These are phyloP conservation scores for Neophaeococcomyces aloes DNA, from an alignment of 2,329 filamentous ascomycete species.

Conservation along the genomic window DNA sequence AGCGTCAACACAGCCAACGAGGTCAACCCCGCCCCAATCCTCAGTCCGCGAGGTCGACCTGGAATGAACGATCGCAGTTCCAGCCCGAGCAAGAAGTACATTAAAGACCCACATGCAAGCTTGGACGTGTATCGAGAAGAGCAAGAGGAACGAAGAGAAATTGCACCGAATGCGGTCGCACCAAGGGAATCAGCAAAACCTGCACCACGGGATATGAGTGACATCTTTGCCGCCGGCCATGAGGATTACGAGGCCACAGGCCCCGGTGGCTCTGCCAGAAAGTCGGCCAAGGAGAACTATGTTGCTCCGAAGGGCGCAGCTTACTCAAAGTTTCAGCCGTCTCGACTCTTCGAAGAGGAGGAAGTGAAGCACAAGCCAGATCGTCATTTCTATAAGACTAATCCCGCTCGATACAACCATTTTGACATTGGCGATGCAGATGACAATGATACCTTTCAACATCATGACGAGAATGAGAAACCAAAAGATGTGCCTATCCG, in stretches of 20 bases:
- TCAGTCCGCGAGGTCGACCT: constrained; percentile 17
- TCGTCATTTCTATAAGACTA: constrained; percentile 43
- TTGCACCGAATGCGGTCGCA: constrained; percentile 49
- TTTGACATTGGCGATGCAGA: constrained; percentile 59
- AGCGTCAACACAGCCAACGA: constrained; percentile 31
- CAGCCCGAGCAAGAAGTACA: constrained; percentile 32
- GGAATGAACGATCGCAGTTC: constrained; percentile 14
- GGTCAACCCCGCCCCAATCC: constrained; percentile 15
- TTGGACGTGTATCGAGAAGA: constrained; percentile 20
- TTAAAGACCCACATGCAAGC: constrained; percentile 35
- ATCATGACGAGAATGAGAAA: constrained; percentile 22
- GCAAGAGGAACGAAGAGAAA: constrained; percentile 12
- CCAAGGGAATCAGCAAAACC: constrained; percentile 62
- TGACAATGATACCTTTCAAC: constrained; percentile 21
- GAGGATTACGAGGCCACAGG: constrained; percentile 25
- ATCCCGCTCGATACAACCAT: constrained; percentile 73
- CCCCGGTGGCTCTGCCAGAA: constrained; percentile 22
- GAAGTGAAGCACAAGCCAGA: constrained; percentile 35
- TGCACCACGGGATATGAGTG: constrained; percentile 54
- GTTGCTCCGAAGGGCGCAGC: constrained; percentile 39
- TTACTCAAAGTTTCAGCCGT: constrained; percentile 39
- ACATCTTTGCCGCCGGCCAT: constrained; percentile 53
- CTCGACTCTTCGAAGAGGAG: constrained; percentile 48
- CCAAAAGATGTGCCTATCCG: constrained; percentile 14
- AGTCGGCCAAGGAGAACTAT: constrained; percentile 20